Base-by-base conservation (phyloP, 1,284 basidiomycete species). In the Cutaneotrichosporon mucoides region DNA sequence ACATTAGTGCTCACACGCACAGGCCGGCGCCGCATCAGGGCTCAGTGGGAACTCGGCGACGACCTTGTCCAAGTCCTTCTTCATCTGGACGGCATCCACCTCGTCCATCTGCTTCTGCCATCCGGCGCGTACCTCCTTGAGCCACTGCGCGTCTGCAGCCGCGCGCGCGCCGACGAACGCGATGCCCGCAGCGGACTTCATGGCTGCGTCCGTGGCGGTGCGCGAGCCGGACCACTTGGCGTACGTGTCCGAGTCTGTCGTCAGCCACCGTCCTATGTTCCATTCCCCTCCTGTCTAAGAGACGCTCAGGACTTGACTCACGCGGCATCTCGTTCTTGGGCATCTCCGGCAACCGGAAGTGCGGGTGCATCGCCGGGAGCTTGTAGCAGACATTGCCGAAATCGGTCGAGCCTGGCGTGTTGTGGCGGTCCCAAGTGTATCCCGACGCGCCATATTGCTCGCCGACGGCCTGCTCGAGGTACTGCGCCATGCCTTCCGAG, bases 401-500 rank as follows among this genome's bases (percentile, higher is more conserved):
- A 40, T 59, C 61, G 49, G 56, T 62, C 16, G 42, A 38, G 5
- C 41, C 56, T 11, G 55, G 51, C 34, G 54, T 58, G 37, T 10
- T 42, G 37, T 55, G 38, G 15, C 45, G 51, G 5, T 42, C 33
- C 13, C 9, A 51, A 9, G 34, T 38, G 44, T 57, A 62, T 40
- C 41, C 45, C 16, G 24, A 24, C 24, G 43, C 43, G 42, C 24
- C 13, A 4, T 7, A 16, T n/a, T 16, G 33, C 52, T 47, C 41
- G 38, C 6, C 36, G 49, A 48, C 53, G 12, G 56, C 48, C 51
- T 66, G n/a, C 37, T 43, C 58, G 43, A 59, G 61, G 6, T 62
- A 67, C 38, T 65, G 53, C 10, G 59, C 62, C 10, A 73, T 45
- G 3, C 55, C 57, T 0, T 54, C 53, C 33, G 68, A 68, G 44